Evolutionary conservation across 345 rosid genomes (phyloP), one percentile per base, ranked within the genome.

Genomic region (Atalantia buxifolia): DNA sequence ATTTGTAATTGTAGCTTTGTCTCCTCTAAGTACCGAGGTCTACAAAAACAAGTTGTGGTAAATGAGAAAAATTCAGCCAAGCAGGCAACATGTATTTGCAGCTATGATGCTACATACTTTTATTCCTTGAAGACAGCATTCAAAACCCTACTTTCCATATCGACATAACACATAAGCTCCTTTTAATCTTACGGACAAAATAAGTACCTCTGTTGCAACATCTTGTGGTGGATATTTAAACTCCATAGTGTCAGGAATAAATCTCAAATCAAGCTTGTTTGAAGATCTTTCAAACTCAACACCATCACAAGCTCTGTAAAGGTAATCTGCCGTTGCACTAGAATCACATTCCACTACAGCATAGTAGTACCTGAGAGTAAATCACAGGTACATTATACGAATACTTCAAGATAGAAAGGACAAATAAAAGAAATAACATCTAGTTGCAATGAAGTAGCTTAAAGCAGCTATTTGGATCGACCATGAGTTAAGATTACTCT

Each of bases 311-410:
- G 87, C 77, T 72, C 87, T 90, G 83, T 94, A 94, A 65, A 96
- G 85, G 86, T 86, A 81, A 83, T 94, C 98, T 40, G 97, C 97
- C 25, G 98, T 96, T 71, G 95, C 88, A 81, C 76, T 80, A 14
- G 95, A 90, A 84, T 96, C 93, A 84, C 98, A 96, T 83, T 86
- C 98, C 59, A 92, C 97, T 14, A 92, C 97, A 61, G 91, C 98
- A 84, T 53, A 88, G 81, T 92, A 95, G 80, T 95, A 93, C 88
- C 99, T 93, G 82, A 45, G 16, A 45, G 62, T 55, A 76, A 36
- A 56, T 48, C 30, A 13, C n/a, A 63, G 53, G 13, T 6, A 62
- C 2, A 56, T 71, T 27, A 62, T 21, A 53, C 19, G 33, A 69
- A n/a, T 6, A 74, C 36, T 3, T 28, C 16, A 67, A 10, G 60